Evolutionary conservation across 805 yeast species (phyloP).

Genomic region (Zygosaccharomyces siamensis): DNA sequence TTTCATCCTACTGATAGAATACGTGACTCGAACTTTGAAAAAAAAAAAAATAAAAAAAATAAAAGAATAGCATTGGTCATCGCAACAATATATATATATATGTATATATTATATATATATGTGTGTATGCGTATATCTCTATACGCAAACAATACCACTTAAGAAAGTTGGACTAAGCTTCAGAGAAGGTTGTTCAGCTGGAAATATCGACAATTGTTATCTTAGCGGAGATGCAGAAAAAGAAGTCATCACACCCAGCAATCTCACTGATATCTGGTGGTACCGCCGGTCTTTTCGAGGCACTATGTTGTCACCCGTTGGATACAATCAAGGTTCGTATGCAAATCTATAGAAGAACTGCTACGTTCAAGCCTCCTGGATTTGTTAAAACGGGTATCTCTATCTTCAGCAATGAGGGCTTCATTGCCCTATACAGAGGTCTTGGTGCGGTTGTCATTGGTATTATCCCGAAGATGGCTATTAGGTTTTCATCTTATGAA

Average conservation of each 20-base stretch:
- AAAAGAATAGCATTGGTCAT: not conserved
- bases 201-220: conserved; percentile 10
- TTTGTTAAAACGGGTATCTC: conserved; percentile 74
- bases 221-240: conserved; percentile 22
- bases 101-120: not conserved
- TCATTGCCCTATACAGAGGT: conserved; percentile 87
- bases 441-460: conserved; percentile 96
- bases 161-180: too few relatives aligned
- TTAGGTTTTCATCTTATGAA: conserved; percentile 91
- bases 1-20: not conserved
- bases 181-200: too few relatives aligned
- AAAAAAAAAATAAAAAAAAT: not conserved
- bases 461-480: conserved; percentile 97
- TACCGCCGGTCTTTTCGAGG: conserved; percentile 94
- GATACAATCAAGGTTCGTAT: conserved; percentile 96
- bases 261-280: conserved; percentile 88
- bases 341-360: conserved; percentile 76
- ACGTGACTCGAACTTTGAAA: conserved; percentile 3
- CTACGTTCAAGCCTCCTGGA: conserved; percentile 75
- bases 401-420: conserved; percentile 75
- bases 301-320: conserved; percentile 96
- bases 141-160: too few relatives aligned
- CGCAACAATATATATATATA: not conserved
- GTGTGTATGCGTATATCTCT: not conserved
- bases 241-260: conserved; percentile 41